A percentile compares a stretch with the other conserved stretches of the same genome.
Evolutionary conservation across 1,284 basidiomycete species (phyloP).

Genomic region (Ustilago hordei): DNA sequence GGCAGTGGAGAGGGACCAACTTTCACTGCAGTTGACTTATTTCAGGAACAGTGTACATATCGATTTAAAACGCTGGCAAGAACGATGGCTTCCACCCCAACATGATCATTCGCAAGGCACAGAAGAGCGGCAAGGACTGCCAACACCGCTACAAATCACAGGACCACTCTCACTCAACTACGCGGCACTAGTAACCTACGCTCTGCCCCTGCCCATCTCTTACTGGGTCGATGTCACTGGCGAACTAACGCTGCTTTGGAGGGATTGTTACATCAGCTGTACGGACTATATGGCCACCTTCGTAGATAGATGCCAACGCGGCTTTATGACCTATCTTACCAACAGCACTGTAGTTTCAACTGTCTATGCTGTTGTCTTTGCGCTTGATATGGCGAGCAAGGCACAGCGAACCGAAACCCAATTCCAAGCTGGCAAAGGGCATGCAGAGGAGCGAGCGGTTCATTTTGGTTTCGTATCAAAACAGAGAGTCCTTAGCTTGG

Average conservation of each 20-base stretch:
- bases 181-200: conserved; percentile 46
- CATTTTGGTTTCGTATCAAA: conserved; percentile 30
- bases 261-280: conserved; percentile 46
- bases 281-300: conserved; percentile 50
- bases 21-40: conserved; percentile 36
- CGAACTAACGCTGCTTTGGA: conserved; percentile 28
- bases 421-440: not conserved
- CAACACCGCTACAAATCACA: conserved; percentile 36
- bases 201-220: conserved; percentile 37
- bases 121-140: not conserved
- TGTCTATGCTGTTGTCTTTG: conserved; percentile 40
- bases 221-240: conserved; percentile 27
- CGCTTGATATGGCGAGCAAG: conserved; percentile 26
- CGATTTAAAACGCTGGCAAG: conserved; percentile 54
- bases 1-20: conserved; percentile 29
- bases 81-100: conserved; percentile 37
- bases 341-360: conserved; percentile 34
- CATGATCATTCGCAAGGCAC: not conserved
- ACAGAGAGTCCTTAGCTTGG: conserved; percentile 18
- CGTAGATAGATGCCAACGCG: conserved; percentile 25
- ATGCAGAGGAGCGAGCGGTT: conserved; percentile 5
- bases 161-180: conserved; percentile 42
- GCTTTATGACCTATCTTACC: conserved; percentile 28
- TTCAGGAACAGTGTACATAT: conserved; percentile 39
- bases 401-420: not conserved